Evolutionary conservation across 2,329 filamentous ascomycete species (phyloP), one percentile per base, ranked within the genome.

Genomic region (Penicillium sp.): DNA sequence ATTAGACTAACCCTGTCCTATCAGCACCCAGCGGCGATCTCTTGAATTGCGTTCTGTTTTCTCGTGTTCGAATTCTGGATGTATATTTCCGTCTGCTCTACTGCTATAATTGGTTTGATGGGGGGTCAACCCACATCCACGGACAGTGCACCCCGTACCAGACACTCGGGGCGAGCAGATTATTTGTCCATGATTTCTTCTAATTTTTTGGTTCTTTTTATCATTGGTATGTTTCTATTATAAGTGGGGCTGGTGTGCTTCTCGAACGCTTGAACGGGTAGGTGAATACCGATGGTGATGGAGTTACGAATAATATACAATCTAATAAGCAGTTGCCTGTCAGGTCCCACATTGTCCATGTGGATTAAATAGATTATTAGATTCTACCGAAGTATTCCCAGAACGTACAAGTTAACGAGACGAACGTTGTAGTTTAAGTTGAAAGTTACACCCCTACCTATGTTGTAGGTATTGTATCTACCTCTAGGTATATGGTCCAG

Each of bases 91-190:
- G 36, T 57, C 43, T 53, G 58, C 58, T 55, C 48, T 35, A 27
- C 26, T 29, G 45, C 35, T 27, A 55, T 55, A 55, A 54, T 47
- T 55, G 42, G 34, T 40, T 47, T 50, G 45, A 53, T 38, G 32
- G 34, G 7, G 19, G 10, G n/a, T n/a, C 9, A 56, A 60, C 45
- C 61, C 60, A 61, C 55, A 52, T 55, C 58, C 60, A 60, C 53
- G 56, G 58, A 60, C 53, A 45, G 55, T 50, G 54, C 56, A 58
- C 53, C 44, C 56, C 53, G 53, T 58, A 56, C 62, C 61, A 64
- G 50, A 56, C 39, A 45, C 47, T 60, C 60, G 61, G 61, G 53
- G 14, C 23, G 44, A 42, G 51, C 43, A 27, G 52, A 42, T 42
- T 35, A 26, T 30, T 40, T 35, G 32, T 5, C 32, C n/a, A 14